A percentile compares a stretch with the other conserved stretches of the same genome.
Evolutionary conservation across 2,329 filamentous ascomycete species (phyloP).

Genomic region (Verruconis gallopava): DNA sequence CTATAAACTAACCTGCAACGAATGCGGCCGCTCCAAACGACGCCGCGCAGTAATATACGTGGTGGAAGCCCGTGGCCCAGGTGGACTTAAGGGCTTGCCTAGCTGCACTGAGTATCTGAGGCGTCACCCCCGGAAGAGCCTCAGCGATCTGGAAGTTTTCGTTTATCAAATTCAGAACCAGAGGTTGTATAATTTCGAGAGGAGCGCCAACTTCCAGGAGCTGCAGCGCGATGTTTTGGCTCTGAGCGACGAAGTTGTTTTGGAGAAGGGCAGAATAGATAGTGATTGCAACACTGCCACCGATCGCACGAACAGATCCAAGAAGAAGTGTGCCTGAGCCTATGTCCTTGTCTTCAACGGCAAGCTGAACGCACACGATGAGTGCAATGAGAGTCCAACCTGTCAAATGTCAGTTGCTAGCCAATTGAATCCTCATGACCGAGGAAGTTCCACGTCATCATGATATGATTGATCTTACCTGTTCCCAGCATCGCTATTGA

Average conservation of each 20-base stretch:
- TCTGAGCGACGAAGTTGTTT: conserved; percentile 3
- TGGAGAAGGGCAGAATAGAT: conserved; percentile 8
- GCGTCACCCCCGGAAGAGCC: conserved; percentile 8
- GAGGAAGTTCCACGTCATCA: too few species aligned
- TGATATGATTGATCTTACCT: too few species aligned
- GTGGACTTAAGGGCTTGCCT: conserved; percentile 5
- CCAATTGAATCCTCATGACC: background rate
- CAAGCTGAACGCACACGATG: conserved; percentile 10
- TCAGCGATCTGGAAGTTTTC: background rate
- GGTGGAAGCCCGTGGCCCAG: conserved; percentile 7
- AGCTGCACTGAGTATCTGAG: conserved; percentile 3
- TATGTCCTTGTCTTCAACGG: conserved; percentile 9
- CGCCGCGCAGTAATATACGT: conserved; percentile 4
- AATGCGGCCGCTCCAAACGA: conserved; percentile 7
- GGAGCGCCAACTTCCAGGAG: background rate
- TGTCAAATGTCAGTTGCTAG: too few species aligned
- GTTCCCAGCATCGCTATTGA: conserved; percentile 5
- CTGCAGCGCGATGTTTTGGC: background rate
- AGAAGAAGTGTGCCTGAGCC: conserved; percentile 10
- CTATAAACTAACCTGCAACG: conserved; percentile 5
- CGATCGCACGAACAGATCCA: conserved; percentile 7
- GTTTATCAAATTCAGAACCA: background rate
- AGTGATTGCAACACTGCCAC: conserved; percentile 8
- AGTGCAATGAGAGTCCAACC: conserved; percentile 5
- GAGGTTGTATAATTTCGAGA: background rate